These are phyloP conservation scores for Paraglomus brasilianum DNA, from an alignment of 192 early-diverging fungal species.

Conservation along the genomic window DNA sequence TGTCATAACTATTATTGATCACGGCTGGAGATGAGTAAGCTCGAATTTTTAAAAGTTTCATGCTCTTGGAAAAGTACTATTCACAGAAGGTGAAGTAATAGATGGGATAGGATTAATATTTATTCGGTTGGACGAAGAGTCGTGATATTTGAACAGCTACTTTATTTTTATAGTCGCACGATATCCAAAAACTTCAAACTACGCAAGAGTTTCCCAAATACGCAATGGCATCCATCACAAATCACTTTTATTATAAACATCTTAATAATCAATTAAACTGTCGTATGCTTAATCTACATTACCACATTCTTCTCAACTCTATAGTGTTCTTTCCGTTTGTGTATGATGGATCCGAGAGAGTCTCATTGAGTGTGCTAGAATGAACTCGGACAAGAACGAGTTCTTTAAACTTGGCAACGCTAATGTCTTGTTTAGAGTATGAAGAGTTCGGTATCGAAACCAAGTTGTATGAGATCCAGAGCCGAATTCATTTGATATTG, in stretches of 20 bases:
- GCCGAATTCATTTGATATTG: too few species aligned
- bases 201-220: conserved; percentile 38
- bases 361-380: conserved; percentile 34
- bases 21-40: conserved; percentile 39
- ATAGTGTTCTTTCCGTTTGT: conserved; percentile 27
- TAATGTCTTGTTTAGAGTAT: conserved; percentile 43
- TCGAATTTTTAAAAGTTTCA: conserved; percentile 38
- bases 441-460: conserved; percentile 38
- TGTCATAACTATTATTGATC: conserved; percentile 42
- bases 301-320: too few species aligned
- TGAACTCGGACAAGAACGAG: conserved; percentile 45
- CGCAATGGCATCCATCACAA: conserved; percentile 43
- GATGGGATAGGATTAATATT: conserved; percentile 28
- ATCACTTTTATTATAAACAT: too few species aligned
- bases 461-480: conserved; percentile 44
- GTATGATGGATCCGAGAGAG: conserved; percentile 18
- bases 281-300: too few species aligned
- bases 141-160: background rate
- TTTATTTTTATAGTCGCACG: conserved; percentile 26
- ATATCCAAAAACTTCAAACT: conserved; percentile 36
- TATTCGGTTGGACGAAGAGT: background rate
- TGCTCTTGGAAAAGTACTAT: conserved; percentile 38
- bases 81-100: conserved; percentile 37
- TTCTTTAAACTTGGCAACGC: conserved; percentile 45
- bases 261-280: too few species aligned